These are phyloP conservation scores for Candida morakotiae DNA, from an alignment of 805 yeast species.

Conservation along the genomic window DNA sequence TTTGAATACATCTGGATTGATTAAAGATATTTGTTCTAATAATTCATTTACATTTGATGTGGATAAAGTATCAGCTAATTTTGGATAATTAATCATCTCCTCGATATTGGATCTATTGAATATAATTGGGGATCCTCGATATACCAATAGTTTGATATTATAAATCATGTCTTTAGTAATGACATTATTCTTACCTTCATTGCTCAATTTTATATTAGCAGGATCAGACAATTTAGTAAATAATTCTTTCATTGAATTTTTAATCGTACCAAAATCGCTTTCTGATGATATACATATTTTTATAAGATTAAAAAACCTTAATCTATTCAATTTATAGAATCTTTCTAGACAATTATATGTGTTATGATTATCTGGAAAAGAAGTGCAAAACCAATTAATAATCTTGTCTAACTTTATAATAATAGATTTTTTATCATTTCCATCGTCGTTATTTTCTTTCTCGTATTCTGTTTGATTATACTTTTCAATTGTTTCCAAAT, in stretches of 20 bases:
- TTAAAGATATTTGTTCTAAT: constrained; percentile 54
- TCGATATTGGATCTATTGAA: constrained; percentile 65
- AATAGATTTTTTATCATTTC: constrained; percentile 14
- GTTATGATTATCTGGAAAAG: constrained; percentile 51
- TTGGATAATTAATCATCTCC: constrained; percentile 45
- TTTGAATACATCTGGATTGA: constrained; percentile 62
- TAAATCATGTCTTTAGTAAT: constrained; percentile 47
- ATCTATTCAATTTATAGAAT: constrained; percentile 53
- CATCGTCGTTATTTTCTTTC: constrained; percentile 15
- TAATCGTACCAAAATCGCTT: constrained; percentile 56
- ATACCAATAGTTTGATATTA: constrained; percentile 54
- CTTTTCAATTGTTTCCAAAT: constrained; percentile 47
- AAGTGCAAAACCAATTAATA: constrained; percentile 55
- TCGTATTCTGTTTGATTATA: constrained; percentile 17
- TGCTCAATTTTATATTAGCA: constrained; percentile 38
- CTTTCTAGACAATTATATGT: constrained; percentile 48
- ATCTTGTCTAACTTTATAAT: constrained; percentile 47
- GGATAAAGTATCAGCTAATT: constrained; percentile 27
- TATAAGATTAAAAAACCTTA: constrained; percentile 55
- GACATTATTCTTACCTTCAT: constrained; percentile 22
- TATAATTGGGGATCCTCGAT: constrained; percentile 55
- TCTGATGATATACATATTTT: constrained; percentile 51
- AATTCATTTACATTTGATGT: constrained; percentile 45
- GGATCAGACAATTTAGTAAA: constrained; percentile 51
- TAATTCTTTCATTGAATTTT: constrained; percentile 62